These are phyloP conservation scores for Chlorella sp. DNA, from an alignment of 139 green algal species.

Conservation along the genomic window DNA sequence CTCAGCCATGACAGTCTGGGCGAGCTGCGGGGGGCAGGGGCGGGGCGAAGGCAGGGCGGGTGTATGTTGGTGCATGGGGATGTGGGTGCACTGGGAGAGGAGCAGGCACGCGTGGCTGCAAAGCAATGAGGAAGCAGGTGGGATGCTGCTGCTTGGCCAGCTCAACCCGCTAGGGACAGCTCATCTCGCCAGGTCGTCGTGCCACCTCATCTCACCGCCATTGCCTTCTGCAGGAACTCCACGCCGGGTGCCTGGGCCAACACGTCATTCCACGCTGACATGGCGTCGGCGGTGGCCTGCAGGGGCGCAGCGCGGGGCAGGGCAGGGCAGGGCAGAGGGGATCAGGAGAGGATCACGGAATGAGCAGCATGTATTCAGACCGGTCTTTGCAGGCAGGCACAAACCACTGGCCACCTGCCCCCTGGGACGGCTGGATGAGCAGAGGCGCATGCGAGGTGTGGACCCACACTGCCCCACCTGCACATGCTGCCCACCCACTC, in stretches of 20 bases:
- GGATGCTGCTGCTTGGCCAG: background rate
- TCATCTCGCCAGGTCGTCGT: background rate
- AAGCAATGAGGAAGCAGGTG: too few relatives aligned
- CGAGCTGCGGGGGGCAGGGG: background rate
- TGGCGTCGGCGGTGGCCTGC: background rate
- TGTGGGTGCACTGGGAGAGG: background rate
- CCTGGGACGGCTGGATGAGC: too few relatives aligned
- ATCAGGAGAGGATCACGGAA: background rate
- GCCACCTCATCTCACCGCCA: background rate
- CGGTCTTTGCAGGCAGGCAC: background rate
- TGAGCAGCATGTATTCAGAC: background rate
- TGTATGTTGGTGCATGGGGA: background rate
- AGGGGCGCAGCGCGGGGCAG: background rate
- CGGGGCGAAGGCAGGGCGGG: background rate
- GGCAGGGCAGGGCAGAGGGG: background rate
- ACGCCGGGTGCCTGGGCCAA: background rate
- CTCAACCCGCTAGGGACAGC: background rate
- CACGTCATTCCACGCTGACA: background rate
- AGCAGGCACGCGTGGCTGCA: too few relatives aligned
- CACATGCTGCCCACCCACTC: background rate
- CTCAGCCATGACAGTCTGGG: constrained; percentile 9
- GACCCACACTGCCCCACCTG: background rate
- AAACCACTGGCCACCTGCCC: background rate
- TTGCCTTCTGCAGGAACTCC: constrained; percentile 20
- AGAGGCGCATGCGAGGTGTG: background rate